Base-by-base conservation (phyloP, 1,284 basidiomycete genomes). In the Ustilago nuda region DNA sequence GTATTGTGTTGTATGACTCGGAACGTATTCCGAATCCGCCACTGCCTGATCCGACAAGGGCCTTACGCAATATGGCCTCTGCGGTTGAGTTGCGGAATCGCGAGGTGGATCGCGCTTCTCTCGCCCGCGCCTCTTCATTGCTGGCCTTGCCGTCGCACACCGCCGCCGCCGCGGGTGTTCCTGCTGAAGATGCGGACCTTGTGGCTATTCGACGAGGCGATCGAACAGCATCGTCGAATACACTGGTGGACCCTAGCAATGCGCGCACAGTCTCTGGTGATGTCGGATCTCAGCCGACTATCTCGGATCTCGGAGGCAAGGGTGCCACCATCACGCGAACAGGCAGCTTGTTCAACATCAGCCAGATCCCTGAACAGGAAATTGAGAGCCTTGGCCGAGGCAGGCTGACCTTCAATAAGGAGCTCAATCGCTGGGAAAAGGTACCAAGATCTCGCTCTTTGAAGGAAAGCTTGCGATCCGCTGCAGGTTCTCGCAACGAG, bases 261-360 rank as follows among this genome's bases (percentile, higher is more conserved):
- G 66, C 63, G 6, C 63, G 67, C 13, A 75, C 67, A 11, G 61
- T 61, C 0, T 75, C 72, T 5, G 72, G 72, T 12, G 67, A 75
- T 19, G 53, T 66, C 6, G 72, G 63, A 8, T 70, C 72, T 23
- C 73, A 76, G 48, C 45, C 55, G 13, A 52, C 73, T 41, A 56
- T 76, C 30, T 67, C 73, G 8, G 67, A 76, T 27, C 68, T 76
- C 4, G 73, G 68, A n/a, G 73, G 73, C 36, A 76, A 76, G 33
- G 75, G 75, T 9, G 75, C 75, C 1, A 73, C 64, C 5, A 73
- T 77, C 64, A 77, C 75, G 2, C 66, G 75, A 1, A 70, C 65
- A 15, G 75, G 75, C 19, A 77, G 78, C 17, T 64, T 81, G 36
- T 67, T 78, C 57, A 77, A 79, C 65, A 81, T 81, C 59, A 69